Base-by-base conservation (phyloP, 139 green algal species). In the Chloropicon primus region DNA sequence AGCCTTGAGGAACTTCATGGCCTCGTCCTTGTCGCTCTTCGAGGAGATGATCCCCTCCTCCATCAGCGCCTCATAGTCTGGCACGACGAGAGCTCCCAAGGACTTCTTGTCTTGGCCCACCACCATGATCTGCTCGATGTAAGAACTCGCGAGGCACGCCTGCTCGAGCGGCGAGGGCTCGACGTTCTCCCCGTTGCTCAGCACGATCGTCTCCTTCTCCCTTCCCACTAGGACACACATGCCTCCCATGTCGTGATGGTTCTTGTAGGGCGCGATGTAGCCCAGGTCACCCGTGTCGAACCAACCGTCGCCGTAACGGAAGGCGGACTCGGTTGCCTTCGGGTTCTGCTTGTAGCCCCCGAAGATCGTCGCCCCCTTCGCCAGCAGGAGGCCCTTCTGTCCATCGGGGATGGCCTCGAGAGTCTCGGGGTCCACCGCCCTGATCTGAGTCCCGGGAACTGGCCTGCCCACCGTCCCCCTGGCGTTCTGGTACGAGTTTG, bases 181-280 rank as follows among this genome's bases (percentile, higher is more conserved):
- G 25, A 98, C 88, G 81, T 98, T 97, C 85, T 97, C 93, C 72
- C 93, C 93, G 26, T 76, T 91, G 80, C 77, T 78, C 21, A 97
- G 86, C 77, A 97, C 92, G 26, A 97, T 91, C 1, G 92, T 97
- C 86, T 97, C 93, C 84, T 97, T 97, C 53, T 87, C 84, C 27
- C 93, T 84, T 0, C 92, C 90, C 25, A 80, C 81, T 54, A 89
- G 83, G 25, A 88, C 82, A 26, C 86, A 10, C 28, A 79, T 41
- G 27, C 29, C 78, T 2, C 82, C 80, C 3, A 76, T 28, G 21
- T 75, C 74, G 24, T 72, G 74, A 17, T 53, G 28, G 22, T 24
- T 23, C 21, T 10, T 21, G 29, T 1, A 74, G n/a, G 24, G 41
- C 41, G 41, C 41, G 41, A 62, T 62, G 90, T 88, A 94, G n/a